These are phyloP conservation scores for Sugiyamaella smithiae DNA, from an alignment of 805 yeast species.

Conservation along the genomic window DNA sequence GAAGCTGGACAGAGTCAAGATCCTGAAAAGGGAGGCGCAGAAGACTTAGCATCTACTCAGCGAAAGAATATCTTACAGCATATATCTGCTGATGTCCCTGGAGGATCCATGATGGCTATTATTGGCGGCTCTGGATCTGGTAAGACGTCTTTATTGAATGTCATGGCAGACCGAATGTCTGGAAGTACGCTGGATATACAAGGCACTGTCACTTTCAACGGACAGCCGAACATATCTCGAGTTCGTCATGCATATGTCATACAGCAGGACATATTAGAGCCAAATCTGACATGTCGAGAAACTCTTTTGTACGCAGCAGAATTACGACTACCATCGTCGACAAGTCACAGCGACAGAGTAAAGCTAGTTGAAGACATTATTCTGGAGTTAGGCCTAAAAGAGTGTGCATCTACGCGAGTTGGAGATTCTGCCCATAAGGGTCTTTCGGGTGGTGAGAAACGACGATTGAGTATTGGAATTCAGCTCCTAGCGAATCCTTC, in stretches of 20 bases:
- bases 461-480: slow-evolving; percentile 73
- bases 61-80: slow-evolving; percentile 11
- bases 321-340: slow-evolving; percentile 53
- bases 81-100: slow-evolving; percentile 12
- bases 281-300: slow-evolving; percentile 71
- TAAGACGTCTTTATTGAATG: slow-evolving; percentile 74
- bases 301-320: slow-evolving; percentile 70
- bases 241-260: slow-evolving; percentile 60
- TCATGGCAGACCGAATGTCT: slow-evolving; percentile 33
- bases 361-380: slow-evolving; percentile 58
- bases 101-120: slow-evolving; percentile 67
- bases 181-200: slow-evolving; percentile 23
- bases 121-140: slow-evolving; percentile 90
- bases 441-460: slow-evolving; percentile 80
- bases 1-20: background rate
- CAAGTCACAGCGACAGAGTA: slow-evolving; percentile 43
- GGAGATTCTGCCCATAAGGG: slow-evolving; percentile 55
- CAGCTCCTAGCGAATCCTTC: slow-evolving; percentile 77
- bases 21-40: background rate
- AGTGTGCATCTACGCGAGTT: slow-evolving; percentile 57
- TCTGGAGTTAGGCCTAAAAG: slow-evolving; percentile 61
- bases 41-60: slow-evolving; percentile 1
- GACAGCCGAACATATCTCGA: slow-evolving; percentile 27
- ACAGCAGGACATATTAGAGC: slow-evolving; percentile 70
- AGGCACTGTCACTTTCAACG: slow-evolving; percentile 32